phyloP scores from a whole-genome alignment of 129 eudicot genomes.

The Flaveria robusta region DNA sequence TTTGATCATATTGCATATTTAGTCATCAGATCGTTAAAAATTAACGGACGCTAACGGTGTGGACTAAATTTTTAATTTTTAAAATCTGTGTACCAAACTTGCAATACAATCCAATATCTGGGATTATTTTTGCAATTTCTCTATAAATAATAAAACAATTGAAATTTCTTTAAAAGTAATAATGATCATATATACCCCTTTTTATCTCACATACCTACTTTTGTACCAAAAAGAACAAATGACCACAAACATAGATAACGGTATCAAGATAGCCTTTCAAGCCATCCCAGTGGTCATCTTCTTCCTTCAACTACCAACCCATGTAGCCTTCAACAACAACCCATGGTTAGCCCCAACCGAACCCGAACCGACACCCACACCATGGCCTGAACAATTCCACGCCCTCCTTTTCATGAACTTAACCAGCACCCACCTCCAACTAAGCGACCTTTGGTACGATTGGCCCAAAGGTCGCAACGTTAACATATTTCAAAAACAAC shows the following conservation, averaged over 20 bases:
- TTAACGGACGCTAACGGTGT: too few relatives aligned
- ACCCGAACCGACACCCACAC: slow-evolving; percentile 38
- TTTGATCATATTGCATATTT: too few relatives aligned
- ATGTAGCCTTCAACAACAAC: slow-evolving; percentile 14
- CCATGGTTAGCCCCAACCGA: slow-evolving; percentile 26
- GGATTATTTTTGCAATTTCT: too few relatives aligned
- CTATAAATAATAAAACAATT: too few relatives aligned
- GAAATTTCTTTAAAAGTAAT: background rate
- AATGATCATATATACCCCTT: background rate
- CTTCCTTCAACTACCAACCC: slow-evolving; percentile 27
- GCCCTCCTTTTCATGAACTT: slow-evolving; percentile 43
- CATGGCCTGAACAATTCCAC: slow-evolving; percentile 51
- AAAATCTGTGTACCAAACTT: too few relatives aligned
- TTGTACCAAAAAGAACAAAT: background rate
- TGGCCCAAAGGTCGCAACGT: slow-evolving; percentile 48
- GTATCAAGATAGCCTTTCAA: slow-evolving; percentile 26
- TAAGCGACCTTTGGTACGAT: slow-evolving; percentile 47
- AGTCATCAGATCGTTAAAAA: too few relatives aligned
- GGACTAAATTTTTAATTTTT: too few relatives aligned
- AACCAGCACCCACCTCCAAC: slow-evolving; percentile 32
- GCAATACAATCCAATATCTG: too few relatives aligned
- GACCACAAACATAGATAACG: slow-evolving; percentile 32
- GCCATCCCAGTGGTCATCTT: slow-evolving; percentile 19
- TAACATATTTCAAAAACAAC: slow-evolving; percentile 43
- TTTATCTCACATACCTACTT: slow-evolving; percentile 21